Evolutionary conservation across 768 basidiomycete species (phyloP).

Genomic region (Vararia minispora): DNA sequence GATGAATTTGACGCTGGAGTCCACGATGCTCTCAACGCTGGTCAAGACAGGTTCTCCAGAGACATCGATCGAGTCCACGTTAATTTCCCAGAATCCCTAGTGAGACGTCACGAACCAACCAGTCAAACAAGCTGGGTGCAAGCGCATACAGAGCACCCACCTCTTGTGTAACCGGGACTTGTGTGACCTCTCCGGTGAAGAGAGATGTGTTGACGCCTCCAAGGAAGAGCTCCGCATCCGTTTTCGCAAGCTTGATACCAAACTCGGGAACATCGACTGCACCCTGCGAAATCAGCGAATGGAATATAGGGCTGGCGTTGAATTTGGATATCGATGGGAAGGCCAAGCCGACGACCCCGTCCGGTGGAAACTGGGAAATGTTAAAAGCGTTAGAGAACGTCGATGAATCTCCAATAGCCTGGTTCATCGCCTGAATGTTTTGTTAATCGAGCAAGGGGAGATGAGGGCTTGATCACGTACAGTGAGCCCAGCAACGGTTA

Average conservation of each 20-base stretch:
- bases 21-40: constrained; percentile 8
- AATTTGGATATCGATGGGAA: constrained; percentile 19
- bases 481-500: constrained; percentile 33
- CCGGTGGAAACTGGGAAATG: constrained; percentile 9
- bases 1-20: constrained; percentile 15
- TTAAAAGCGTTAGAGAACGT: constrained; percentile 15
- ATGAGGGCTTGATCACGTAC: no score
- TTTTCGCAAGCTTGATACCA: constrained; percentile 28
- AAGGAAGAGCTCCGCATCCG: constrained; percentile 9
- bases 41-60: not conserved
- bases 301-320: constrained; percentile 19
- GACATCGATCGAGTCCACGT: constrained; percentile 7
- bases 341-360: constrained; percentile 22
- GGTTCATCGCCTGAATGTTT: constrained; percentile 15
- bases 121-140: constrained; percentile 1
- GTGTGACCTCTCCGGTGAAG: constrained; percentile 1
- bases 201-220: constrained; percentile 2
- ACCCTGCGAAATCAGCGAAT: constrained; percentile 16
- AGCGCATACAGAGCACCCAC: no score
- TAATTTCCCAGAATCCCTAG: constrained; percentile 15
- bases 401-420: constrained; percentile 19
- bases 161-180: not conserved
- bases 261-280: constrained; percentile 20
- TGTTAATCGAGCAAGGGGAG: no score
- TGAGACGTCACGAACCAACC: constrained; percentile 8